These are phyloP conservation scores for Allium cepa DNA, from an alignment of 106 monocot species.

Conservation along the genomic window DNA sequence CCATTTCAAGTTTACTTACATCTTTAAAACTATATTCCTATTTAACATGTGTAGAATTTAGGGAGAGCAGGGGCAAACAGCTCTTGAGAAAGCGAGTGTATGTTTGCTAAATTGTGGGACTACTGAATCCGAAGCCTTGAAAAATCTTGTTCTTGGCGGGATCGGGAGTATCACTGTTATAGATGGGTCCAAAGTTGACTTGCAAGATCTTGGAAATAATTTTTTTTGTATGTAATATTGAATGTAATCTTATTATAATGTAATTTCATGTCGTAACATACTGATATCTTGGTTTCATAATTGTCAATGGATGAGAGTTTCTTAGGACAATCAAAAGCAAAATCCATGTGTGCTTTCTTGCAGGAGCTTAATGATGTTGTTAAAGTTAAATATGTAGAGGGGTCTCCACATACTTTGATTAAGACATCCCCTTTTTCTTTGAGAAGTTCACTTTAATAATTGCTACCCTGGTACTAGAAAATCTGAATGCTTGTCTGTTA, in stretches of 20 bases:
- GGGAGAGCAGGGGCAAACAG: constrained; percentile 95
- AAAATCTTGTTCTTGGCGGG: constrained; percentile 95
- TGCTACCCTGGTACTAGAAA: no score
- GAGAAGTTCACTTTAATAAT: no score
- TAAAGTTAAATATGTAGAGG: constrained; percentile 91
- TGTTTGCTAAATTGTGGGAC: constrained; percentile 94
- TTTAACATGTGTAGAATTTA: constrained; percentile 97
- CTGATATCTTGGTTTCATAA: constrained; percentile 3
- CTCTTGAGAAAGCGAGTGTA: constrained; percentile 81
- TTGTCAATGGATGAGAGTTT: constrained; percentile 61
- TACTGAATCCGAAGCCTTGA: constrained; percentile 87
- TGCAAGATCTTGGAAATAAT: constrained; percentile 82
- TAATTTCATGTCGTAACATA: no score
- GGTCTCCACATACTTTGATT: no score
- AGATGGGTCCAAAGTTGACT: constrained; percentile 83
- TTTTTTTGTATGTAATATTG: constrained; percentile 77
- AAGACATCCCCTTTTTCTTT: no score
- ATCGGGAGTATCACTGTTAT: constrained; percentile 75
- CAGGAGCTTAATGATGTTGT: constrained; percentile 99
- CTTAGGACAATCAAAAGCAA: constrained; percentile 82
- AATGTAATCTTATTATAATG: no score
- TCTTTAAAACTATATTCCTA: no score
- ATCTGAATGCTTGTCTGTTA: no score
- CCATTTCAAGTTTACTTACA: no score
- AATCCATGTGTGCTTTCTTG: constrained; percentile 83